Percentiles rank a stretch among this genome's conserved stretches.
Conservation (phyloP, 2,329 filamentous ascomycete species). For the Aspergillus brasiliensis region DNA sequence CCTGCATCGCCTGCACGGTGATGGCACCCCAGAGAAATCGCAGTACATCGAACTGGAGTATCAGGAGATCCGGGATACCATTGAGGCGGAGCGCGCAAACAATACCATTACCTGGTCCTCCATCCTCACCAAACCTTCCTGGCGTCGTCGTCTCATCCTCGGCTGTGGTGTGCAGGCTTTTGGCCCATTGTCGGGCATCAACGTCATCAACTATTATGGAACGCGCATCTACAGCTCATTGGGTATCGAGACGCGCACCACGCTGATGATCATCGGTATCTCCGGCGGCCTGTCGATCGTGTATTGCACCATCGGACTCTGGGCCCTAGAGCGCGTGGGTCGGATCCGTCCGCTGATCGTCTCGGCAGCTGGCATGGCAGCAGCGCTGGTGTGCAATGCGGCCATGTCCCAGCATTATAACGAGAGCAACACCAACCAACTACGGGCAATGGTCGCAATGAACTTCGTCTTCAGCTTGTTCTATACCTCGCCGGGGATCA, state of each 20-base stretch:
- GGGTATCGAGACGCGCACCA: conserved; percentile 47
- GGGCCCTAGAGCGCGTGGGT: conserved; percentile 48
- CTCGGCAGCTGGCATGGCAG: conserved; percentile 44
- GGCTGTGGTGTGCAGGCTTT: conserved; percentile 52
- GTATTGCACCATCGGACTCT: conserved; percentile 49
- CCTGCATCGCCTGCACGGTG: conserved; percentile 20
- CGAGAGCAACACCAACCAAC: conserved; percentile 35
- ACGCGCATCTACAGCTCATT: conserved; percentile 47
- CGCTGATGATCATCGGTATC: conserved; percentile 54
- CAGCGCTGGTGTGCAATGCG: conserved; percentile 41
- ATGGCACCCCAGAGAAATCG: conserved; percentile 19
- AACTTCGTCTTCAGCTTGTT: conserved; percentile 50
- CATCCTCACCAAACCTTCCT: conserved; percentile 48
- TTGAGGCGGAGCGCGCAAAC: conserved; percentile 39
- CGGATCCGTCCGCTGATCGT: conserved; percentile 51
- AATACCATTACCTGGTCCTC: conserved; percentile 37
- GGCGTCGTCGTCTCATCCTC: conserved; percentile 49
- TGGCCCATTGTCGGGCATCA: conserved; percentile 51
- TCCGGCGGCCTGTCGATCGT: conserved; percentile 51
- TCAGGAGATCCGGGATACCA: conserved; percentile 42
- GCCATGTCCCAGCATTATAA: conserved; percentile 41
- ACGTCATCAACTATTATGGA: conserved; percentile 50
- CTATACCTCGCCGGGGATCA: conserved; percentile 46
- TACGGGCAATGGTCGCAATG: conserved; percentile 49
- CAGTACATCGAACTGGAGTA: conserved; percentile 41